Evolutionary conservation across 805 yeast genomes (phyloP), one percentile per base, ranked within the genome.

Genomic region (Cyberlindnera mrakii): DNA sequence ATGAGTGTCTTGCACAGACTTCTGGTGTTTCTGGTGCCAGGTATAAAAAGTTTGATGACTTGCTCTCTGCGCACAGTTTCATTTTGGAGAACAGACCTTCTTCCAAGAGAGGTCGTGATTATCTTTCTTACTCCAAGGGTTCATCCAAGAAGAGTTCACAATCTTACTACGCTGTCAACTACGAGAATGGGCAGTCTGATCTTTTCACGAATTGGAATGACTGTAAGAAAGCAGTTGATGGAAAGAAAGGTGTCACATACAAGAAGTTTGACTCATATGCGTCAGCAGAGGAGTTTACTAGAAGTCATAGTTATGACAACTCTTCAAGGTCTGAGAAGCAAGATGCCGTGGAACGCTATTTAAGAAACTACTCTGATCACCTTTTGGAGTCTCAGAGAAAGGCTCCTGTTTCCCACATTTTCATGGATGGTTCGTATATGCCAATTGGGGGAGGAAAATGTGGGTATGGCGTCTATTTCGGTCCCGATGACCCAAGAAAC

Each of bases 381-480:
- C 30, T 30, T 1, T 31, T 54, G 16, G 14, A 34, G 10, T 6
- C 39, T 18, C 59, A 53, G 35, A 33, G 36, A n/a, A 7, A 14
- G 1, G n/a, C 33, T 9, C 25, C 23, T 13, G 37, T 37, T 10
- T 30, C 34, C 7, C 39, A 44, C 6, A 67, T 87, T 0, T 89
- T 75, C 54, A 81, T 87, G 17, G 97, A 89, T 61, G 97, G 96
- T 0, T 85, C 95, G 0, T 55, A 41, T 25, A 32, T 50, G n/a
- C 30, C 32, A 9, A 69, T 80, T 9, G 72, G 75, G 5, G 82
- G 83, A 52, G 89, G 88, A 0, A 64, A 55, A 17, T 80, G 82
- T 0, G 96, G 97, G 0, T 79, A 75, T 54, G 97, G 96, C 19
- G 85, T 84, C 0, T 87, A 66, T 58, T 86, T 73, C 58, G 90